These are phyloP conservation scores for Globisporangium carolinianum DNA, from an alignment of 352 stramenopile species.

Conservation along the genomic window DNA sequence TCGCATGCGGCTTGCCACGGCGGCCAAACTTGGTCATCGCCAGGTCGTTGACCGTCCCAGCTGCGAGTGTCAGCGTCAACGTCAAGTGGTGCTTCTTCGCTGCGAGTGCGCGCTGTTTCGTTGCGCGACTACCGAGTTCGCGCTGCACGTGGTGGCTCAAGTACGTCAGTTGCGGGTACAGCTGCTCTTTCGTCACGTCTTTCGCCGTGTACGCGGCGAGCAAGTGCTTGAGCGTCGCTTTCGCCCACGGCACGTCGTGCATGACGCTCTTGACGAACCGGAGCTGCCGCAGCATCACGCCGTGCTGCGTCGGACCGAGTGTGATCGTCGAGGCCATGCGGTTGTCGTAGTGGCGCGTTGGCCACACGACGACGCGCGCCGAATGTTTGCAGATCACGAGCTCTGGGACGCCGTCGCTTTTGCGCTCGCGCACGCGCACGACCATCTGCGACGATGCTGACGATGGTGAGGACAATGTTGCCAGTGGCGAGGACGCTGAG, in stretches of 20 bases:
- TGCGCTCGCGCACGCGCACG: conserved; percentile 42
- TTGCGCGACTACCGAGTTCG: conserved; percentile 33
- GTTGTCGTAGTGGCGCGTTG: conserved; percentile 38
- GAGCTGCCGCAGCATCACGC: conserved; percentile 73
- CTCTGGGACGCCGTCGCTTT: conserved; percentile 39
- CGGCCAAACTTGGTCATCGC: conserved; percentile 65
- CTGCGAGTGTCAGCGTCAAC: conserved; percentile 50
- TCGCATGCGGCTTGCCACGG: conserved; percentile 60
- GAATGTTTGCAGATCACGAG: conserved; percentile 60
- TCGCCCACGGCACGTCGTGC: conserved; percentile 80
- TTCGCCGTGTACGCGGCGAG: conserved; percentile 69
- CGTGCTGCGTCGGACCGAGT: conserved; percentile 66
- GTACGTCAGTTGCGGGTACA: conserved; percentile 71
- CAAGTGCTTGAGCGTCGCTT: conserved; percentile 56
- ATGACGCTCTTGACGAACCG: conserved; percentile 82
- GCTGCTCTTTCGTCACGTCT: conserved; percentile 59
- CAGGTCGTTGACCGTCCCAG: conserved; percentile 59
- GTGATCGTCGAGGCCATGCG: conserved; percentile 25
- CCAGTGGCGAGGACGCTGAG: too few relatives aligned
- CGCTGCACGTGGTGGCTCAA: conserved; percentile 63
- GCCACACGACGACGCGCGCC: conserved; percentile 37
- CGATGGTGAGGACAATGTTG: too few relatives aligned
- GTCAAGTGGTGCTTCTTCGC: conserved; percentile 59
- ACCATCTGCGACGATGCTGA: conserved; percentile 42
- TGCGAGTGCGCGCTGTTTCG: conserved; percentile 38